A percentile compares a stretch with the other conserved stretches of the same genome.
phyloP scores from a whole-genome alignment of 768 basidiomycete species.

The Hypsizygus marmoreus region DNA sequence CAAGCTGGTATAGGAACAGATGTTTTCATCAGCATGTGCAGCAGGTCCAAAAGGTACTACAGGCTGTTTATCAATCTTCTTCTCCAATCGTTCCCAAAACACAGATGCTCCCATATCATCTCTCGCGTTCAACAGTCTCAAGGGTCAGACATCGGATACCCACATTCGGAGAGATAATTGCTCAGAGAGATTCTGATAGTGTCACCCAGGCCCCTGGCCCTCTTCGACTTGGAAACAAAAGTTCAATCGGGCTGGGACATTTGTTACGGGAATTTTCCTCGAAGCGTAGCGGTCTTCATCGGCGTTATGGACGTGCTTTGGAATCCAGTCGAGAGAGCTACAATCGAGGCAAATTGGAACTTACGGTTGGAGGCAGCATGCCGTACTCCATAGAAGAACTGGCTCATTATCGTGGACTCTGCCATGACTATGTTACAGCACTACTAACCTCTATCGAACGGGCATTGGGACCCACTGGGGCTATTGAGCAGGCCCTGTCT shows the following conservation, averaged over 20 bases:
- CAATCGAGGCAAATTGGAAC: too few relatives aligned
- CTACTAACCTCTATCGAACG: background rate
- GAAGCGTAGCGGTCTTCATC: slow-evolving; percentile 3
- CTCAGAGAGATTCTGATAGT: too few relatives aligned
- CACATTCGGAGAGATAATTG: too few relatives aligned
- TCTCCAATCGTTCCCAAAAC: slow-evolving; percentile 1
- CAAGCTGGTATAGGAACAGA: slow-evolving; percentile 18
- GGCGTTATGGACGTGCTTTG: slow-evolving; percentile 2
- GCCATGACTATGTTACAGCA: slow-evolving; percentile 3
- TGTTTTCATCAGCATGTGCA: slow-evolving; percentile 13
- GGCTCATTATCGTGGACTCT: too few relatives aligned
- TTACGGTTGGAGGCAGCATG: too few relatives aligned
- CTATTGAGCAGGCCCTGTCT: slow-evolving; percentile 9
- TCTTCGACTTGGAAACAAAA: background rate
- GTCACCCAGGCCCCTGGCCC: too few relatives aligned
- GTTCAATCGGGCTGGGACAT: background rate
- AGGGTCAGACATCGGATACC: too few relatives aligned
- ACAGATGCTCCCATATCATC: background rate
- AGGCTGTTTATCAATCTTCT: background rate
- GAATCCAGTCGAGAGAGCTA: background rate
- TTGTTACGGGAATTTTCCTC: background rate
- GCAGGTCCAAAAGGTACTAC: slow-evolving; percentile 14
- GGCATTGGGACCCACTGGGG: slow-evolving; percentile 4
- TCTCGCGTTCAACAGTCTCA: too few relatives aligned
- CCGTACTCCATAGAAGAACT: background rate